Evolutionary conservation across 1,284 basidiomycete genomes (phyloP).

Genomic region (Tylopilus sp.): DNA sequence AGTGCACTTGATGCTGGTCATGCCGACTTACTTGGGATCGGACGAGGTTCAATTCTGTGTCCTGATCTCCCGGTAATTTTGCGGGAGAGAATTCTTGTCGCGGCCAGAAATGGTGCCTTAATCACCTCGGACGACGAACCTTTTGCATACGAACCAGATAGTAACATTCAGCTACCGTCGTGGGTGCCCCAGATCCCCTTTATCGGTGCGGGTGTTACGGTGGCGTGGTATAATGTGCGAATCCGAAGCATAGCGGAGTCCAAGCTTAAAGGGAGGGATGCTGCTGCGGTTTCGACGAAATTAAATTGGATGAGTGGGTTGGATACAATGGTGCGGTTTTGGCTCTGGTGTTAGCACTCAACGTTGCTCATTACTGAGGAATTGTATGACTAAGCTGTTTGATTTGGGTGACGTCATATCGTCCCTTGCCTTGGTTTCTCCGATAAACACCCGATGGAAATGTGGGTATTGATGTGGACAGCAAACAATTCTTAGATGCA

Average conservation of each 20-base stretch:
- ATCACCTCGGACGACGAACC: slow-evolving; percentile 37
- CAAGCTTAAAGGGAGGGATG: slow-evolving; percentile 6
- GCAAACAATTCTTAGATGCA: too few relatives aligned
- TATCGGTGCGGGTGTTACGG: slow-evolving; percentile 63
- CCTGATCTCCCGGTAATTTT: slow-evolving; percentile 70
- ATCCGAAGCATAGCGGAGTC: slow-evolving; percentile 61
- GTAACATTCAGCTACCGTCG: slow-evolving; percentile 34
- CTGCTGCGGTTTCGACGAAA: slow-evolving; percentile 1
- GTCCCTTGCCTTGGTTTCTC: neutral
- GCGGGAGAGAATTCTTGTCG: slow-evolving; percentile 23
- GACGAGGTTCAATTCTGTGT: slow-evolving; percentile 72
- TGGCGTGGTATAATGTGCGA: slow-evolving; percentile 71
- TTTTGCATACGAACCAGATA: slow-evolving; percentile 54
- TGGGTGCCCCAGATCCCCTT: slow-evolving; percentile 59
- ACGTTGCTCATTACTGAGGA: too few relatives aligned
- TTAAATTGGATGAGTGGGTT: slow-evolving; percentile 44
- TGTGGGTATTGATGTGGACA: neutral
- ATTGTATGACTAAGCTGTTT: neutral
- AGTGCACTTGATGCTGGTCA: slow-evolving; percentile 64
- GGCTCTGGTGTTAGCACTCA: slow-evolving; percentile 50
- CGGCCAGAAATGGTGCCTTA: slow-evolving; percentile 15
- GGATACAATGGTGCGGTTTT: slow-evolving; percentile 54
- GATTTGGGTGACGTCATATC: neutral
- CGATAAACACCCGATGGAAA: slow-evolving; percentile 17
- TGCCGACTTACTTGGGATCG: slow-evolving; percentile 83